These are phyloP conservation scores for Mycena crocata DNA, from an alignment of 768 basidiomycete genomes.

Conservation along the genomic window DNA sequence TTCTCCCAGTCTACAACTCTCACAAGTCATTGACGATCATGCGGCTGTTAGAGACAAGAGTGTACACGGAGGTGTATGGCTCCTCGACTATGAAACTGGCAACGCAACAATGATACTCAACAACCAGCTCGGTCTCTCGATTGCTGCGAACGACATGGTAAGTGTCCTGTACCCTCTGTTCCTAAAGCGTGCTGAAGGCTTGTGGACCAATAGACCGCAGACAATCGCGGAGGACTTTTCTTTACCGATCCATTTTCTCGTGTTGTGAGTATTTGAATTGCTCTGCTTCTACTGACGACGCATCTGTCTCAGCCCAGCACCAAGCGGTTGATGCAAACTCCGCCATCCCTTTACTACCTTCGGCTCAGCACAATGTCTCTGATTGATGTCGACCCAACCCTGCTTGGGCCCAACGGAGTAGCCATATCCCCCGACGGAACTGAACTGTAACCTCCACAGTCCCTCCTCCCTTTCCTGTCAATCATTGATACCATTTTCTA, in stretches of 20 bases:
- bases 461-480: too few species aligned
- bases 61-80: constrained; percentile 16
- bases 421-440: constrained; percentile 18
- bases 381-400: constrained; percentile 19
- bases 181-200: neutral
- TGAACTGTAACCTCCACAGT: constrained; percentile 20
- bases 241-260: constrained; percentile 14
- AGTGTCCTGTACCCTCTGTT: too few species aligned
- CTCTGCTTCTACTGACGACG: neutral
- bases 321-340: constrained; percentile 16
- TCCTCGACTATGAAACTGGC: constrained; percentile 7
- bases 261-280: neutral
- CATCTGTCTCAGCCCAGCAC: neutral
- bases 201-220: neutral
- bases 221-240: constrained; percentile 19
- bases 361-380: constrained; percentile 23
- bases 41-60: neutral
- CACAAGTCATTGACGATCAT: neutral
- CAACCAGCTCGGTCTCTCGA: constrained; percentile 17
- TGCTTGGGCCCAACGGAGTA: constrained; percentile 16
- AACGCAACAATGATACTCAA: constrained; percentile 21
- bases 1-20: neutral
- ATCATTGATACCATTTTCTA: neutral
- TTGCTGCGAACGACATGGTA: constrained; percentile 17
- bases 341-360: constrained; percentile 8